phyloP scores from a whole-genome alignment of 768 basidiomycete genomes.

The Pisolithus sp. region DNA sequence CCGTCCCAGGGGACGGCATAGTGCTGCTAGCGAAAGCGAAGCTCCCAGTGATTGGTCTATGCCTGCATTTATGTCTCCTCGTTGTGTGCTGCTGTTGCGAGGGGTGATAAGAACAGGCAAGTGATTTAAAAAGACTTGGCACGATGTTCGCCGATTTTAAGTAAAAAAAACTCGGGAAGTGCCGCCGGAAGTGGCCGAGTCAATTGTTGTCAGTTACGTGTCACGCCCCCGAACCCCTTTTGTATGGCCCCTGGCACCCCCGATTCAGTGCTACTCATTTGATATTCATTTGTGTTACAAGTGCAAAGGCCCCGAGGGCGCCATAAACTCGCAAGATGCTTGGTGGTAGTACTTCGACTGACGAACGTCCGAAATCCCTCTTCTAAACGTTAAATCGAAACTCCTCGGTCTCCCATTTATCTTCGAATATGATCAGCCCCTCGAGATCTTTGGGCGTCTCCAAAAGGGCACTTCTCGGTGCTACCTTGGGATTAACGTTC shows the following conservation, averaged over 20 bases:
- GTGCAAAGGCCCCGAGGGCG: too few species aligned
- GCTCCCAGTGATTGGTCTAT: constrained; percentile 39
- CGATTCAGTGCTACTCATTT: too few species aligned
- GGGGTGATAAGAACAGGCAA: constrained; percentile 30
- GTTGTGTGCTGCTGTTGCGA: constrained; percentile 4
- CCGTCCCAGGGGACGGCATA: constrained; percentile 38
- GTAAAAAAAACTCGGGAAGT: constrained; percentile 8
- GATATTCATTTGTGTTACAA: too few species aligned
- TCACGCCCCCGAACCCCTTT: too few species aligned
- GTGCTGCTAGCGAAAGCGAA: constrained; percentile 75
- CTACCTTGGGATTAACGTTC: constrained; percentile 16
- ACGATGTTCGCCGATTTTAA: neutral
- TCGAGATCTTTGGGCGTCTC: constrained; percentile 27
- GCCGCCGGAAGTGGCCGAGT: constrained; percentile 7
- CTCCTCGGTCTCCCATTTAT: constrained; percentile 21
- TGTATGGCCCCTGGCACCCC: too few species aligned
- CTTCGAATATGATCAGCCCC: constrained; percentile 24
- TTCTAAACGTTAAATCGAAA: constrained; percentile 25
- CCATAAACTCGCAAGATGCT: too few species aligned
- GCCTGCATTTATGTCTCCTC: constrained; percentile 32
- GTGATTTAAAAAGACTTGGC: neutral
- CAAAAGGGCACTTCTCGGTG: constrained; percentile 15
- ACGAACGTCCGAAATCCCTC: neutral
- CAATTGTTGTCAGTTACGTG: too few species aligned
- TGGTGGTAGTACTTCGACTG: too few species aligned